Base-by-base conservation (phyloP, 257 asterid species). In the Fraxinus pennsylvanica region DNA sequence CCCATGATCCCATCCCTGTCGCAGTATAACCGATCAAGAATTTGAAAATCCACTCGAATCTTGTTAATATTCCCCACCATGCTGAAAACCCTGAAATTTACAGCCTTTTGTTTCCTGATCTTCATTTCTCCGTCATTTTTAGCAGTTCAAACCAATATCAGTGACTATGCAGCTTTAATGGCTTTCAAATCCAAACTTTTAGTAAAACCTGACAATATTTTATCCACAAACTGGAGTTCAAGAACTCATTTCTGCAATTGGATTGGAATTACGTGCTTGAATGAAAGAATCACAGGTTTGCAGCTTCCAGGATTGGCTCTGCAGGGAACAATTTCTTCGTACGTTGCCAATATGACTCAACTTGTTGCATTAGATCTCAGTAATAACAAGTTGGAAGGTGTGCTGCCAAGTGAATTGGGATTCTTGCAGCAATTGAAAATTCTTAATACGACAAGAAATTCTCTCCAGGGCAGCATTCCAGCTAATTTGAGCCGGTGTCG, bases 191-290 rank as follows among this genome's bases (percentile, higher is more conserved):
- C 88, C 50, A 29, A 47, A 36, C 76, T 84, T 29, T 17, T 45
- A 10, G 68, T 81, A 22, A 69, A 54, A 59, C 36, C 75, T 10
- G 72, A 78, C n/a, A 76, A 73, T 73, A 66, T 81, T 43, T 12
- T 87, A 45, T 81, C 85, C 65, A 76, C 36, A 8, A 82, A 83
- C 66, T 87, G 91, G 91, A 87, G 77, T 71, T 76, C 85, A 71
- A 33, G 39, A 32, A 47, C 84, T 72, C 81, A 81, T 67, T 74
- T 76, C 72, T 85, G 87, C 82, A 78, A 13, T 38, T 87, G 90
- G 90, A 73, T 39, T 43, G 91, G 87, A 52, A 86, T 83, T 74
- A 70, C 82, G 27, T 87, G 91, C 82, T 68, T 30, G 59, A 78
- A 77, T 33, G 52, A 72, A 12, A 77, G 86, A 50, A 79, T 81